These are phyloP conservation scores for Lasiosphaeris hirsuta DNA, from an alignment of 495 filamentous ascomycete species.

Conservation along the genomic window DNA sequence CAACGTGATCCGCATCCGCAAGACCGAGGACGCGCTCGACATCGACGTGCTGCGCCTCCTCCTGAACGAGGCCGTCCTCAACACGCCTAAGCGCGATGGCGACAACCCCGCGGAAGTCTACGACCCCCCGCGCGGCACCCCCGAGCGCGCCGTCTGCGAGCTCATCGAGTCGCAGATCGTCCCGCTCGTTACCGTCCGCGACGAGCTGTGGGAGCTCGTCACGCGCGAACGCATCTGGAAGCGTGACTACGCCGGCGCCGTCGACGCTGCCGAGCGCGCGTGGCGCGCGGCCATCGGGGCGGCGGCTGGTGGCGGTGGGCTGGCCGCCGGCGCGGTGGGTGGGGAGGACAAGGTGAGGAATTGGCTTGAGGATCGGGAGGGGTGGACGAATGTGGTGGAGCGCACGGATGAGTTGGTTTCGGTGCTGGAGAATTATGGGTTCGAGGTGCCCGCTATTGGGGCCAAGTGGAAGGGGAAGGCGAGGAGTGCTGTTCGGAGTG, in stretches of 20 bases:
- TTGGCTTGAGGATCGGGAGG: constrained; percentile 44
- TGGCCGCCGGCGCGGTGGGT: constrained; percentile 12
- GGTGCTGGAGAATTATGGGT: constrained; percentile 63
- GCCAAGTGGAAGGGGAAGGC: constrained; percentile 84
- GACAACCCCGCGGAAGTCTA: constrained; percentile 38
- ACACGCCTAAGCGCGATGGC: constrained; percentile 20
- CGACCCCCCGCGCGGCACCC: constrained; percentile 43
- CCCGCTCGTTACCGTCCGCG: constrained; percentile 78
- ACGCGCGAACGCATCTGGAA: constrained; percentile 68
- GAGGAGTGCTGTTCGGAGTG: constrained; percentile 71
- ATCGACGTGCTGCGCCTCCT: constrained; percentile 65
- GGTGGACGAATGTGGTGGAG: constrained; percentile 61
- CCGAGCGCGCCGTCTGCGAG: constrained; percentile 57
- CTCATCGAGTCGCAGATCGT: constrained; percentile 68
- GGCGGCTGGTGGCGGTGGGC: constrained; percentile 22
- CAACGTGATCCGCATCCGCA: constrained; percentile 71
- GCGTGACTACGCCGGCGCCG: constrained; percentile 60
- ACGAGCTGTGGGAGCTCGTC: constrained; percentile 70
- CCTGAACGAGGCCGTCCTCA: constrained; percentile 62
- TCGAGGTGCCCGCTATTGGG: constrained; percentile 48
- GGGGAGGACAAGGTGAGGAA: constrained; percentile 30
- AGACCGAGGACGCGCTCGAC: constrained; percentile 74
- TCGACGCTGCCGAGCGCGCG: constrained; percentile 82
- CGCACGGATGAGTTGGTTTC: constrained; percentile 63
- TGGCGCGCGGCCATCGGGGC: constrained; percentile 67